phyloP scores from a whole-genome alignment of 2,329 filamentous ascomycete species.

The Teratosphaeria viscida region DNA sequence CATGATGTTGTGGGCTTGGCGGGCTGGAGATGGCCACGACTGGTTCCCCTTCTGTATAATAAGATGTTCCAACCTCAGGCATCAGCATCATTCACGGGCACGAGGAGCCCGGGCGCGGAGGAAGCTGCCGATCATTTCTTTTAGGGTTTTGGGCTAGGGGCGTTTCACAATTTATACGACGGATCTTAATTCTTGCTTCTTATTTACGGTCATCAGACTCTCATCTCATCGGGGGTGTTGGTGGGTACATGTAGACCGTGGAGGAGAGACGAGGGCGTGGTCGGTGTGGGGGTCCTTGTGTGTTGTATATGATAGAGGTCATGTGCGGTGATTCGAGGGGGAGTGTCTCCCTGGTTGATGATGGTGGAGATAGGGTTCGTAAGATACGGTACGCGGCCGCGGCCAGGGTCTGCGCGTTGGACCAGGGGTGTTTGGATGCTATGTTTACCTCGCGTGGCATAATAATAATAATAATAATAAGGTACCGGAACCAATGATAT shows the following conservation, averaged over 20 bases:
- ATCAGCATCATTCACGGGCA: background rate
- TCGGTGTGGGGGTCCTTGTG: background rate
- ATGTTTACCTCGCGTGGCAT: background rate
- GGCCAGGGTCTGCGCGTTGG: background rate
- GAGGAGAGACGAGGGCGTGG: background rate
- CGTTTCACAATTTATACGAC: background rate
- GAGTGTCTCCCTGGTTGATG: background rate
- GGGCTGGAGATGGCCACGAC: too few relatives aligned
- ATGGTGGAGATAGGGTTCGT: background rate
- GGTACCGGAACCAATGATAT: background rate
- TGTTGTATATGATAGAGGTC: background rate
- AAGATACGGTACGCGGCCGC: background rate
- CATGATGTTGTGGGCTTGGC: background rate
- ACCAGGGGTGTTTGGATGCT: background rate
- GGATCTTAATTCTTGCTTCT: background rate
- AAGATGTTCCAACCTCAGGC: background rate
- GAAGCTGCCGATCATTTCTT: background rate
- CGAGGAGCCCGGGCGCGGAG: background rate
- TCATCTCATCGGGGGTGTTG: background rate
- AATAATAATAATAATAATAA: background rate
- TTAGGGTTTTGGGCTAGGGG: background rate
- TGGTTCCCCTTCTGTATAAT: too few relatives aligned
- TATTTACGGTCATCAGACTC: background rate
- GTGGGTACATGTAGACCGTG: background rate
- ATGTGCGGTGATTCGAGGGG: background rate